Base-by-base conservation (phyloP, 176 grass and related monocot species). In the Oryza brachyantha region DNA sequence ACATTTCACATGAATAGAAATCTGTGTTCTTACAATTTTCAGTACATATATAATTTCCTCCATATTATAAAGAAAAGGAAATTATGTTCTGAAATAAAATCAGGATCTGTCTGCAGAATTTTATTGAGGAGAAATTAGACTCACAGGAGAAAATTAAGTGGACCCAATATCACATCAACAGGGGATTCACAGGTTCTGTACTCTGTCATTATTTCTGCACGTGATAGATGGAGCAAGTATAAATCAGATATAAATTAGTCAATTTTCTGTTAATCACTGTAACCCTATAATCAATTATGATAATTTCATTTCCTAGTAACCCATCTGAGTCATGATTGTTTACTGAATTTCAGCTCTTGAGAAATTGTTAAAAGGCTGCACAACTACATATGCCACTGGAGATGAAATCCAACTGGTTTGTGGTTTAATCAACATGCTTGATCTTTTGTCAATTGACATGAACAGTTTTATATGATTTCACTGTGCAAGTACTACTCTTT, bases 381-480 rank as follows among this genome's bases (percentile, higher is more conserved):
- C 58, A 61, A 90, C 86, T 38, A 94, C 82, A 82, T 94, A 87
- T 72, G 89, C 89, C 45, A 94, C 89, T 4, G 92, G 92, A 64
- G 79, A 91, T 64, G 86, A 94, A 84, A 64, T 91, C 64, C 86
- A 85, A 85, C 27, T 94, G 88, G 89, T 94, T 76, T 81, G 83
- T 74, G 29, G 17, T 32, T 43, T 74, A 73, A 55, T 27, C 16
- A 42, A 58, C 29, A 59, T 64, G 32, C 64, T 66, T 66, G 8
- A 67, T 25, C 64, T 67, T 13, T 25, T 0, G 64, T 39, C 64
- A n/a, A n/a, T n/a, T n/a, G n/a, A n/a, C n/a, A 39, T 67, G 64
- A n/a, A 11, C 10, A 25, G 1, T 67, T 12, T 13, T 13, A 6
- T 32, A 66, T 66, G 5, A 1, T 64, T 64, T 39, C 19, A 12